Conservation (phyloP, 345 rosid species). For the Hibiscus syriacus region DNA sequence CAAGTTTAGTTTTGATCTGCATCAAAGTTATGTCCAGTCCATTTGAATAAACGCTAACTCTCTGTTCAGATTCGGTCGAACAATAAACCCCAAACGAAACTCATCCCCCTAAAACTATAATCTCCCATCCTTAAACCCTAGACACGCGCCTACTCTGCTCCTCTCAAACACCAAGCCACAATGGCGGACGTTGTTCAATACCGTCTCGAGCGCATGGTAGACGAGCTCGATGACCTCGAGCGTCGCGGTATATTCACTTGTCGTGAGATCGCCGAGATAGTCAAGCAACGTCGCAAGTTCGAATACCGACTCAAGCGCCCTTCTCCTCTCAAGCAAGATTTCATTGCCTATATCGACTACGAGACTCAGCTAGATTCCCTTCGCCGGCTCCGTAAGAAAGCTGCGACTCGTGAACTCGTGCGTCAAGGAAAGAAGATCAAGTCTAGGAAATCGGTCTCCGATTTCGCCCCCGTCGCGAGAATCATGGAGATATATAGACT, state of each 20-base stretch:
- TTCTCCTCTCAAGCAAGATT: conserved; percentile 82
- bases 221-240: conserved; percentile 88
- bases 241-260: conserved; percentile 61
- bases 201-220: conserved; percentile 94
- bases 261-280: conserved; percentile 71
- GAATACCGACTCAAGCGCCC: conserved; percentile 90
- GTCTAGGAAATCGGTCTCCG: conserved; percentile 53
- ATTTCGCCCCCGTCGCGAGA: conserved; percentile 57
- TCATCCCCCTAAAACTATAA: neutral
- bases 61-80: neutral
- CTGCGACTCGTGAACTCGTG: conserved; percentile 23
- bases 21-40: neutral
- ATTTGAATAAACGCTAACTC: neutral
- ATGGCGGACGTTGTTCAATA: conserved; percentile 96
- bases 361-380: conserved; percentile 70
- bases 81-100: neutral
- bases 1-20: neutral
- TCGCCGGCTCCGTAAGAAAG: conserved; percentile 63
- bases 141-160: neutral
- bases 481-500: conserved; percentile 61
- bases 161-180: neutral
- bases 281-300: conserved; percentile 68
- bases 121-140: neutral
- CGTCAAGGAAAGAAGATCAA: conserved; percentile 27
- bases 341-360: conserved; percentile 70